Base-by-base conservation (phyloP, 257 asterid species). In the Nicotiana tabacum region DNA sequence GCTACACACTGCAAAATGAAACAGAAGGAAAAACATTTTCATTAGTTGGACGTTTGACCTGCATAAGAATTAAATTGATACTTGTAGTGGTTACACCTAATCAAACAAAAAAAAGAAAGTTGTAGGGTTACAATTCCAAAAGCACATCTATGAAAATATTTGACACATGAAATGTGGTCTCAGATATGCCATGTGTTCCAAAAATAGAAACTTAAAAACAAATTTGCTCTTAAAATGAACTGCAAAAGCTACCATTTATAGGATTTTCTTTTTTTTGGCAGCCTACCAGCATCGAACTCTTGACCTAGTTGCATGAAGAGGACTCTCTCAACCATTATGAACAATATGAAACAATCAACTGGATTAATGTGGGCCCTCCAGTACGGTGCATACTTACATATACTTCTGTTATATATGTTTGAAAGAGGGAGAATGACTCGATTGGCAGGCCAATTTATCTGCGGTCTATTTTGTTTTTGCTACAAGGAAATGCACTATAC, bases 1-100 rank as follows among this genome's bases (percentile, higher is more conserved):
- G 99, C 99, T 86, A 96, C 98, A 81, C 98, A 93, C 99, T 96
- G 97, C 90, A 89, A 86, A 76, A 27, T 27, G 7, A 76, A 76
- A 51, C 8, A 12, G 43, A 29, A 76, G 16, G 64, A 76, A 48
- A 51, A 39, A 74, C 64, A 15, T 10, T 6, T 10, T 2, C 80
- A 76, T 74, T 48, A 74, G 62, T 7, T 48, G 60, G 60, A 15
- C 37, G 7, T 27, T 76, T 76, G 43, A 51, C 64, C 64, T 18
- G 13, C 29, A 74, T 74, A 48, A 51, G 15, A 76, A 51, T 29
- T 76, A 74, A 27, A 74, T 13, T 0, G 18, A 53, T 43, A 43
- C 5, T 12, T 53, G 57, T 53, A 53, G 57, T 13, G 17, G 48
- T 7, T 43, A 43, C 11, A 3, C 10, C 48, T 43, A 1, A 8